Evolutionary conservation across 495 filamentous ascomycete genomes (phyloP).

Genomic region (Parmelia sp.): DNA sequence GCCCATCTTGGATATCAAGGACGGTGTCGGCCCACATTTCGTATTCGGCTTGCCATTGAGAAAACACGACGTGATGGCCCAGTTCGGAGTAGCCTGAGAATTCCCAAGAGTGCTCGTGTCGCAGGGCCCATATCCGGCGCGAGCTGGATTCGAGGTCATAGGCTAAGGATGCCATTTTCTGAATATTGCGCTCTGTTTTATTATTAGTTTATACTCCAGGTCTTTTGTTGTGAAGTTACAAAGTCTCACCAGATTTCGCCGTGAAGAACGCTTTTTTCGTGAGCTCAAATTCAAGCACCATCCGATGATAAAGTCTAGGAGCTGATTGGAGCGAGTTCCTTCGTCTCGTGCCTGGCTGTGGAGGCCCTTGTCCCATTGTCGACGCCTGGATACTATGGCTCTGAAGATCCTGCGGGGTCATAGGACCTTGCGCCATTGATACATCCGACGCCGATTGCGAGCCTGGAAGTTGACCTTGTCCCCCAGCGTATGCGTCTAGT

Average conservation of each 20-base stretch:
- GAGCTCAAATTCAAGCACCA: conserved; percentile 8
- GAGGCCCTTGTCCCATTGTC: background rate
- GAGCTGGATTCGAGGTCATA: conserved; percentile 15
- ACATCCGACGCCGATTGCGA: background rate
- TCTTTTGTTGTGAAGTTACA: too few relatives aligned
- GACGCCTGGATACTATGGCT: background rate
- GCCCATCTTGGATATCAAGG: conserved; percentile 13
- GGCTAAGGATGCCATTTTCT: conserved; percentile 5
- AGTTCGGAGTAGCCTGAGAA: conserved; percentile 13
- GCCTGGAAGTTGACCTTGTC: background rate
- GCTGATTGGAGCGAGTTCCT: conserved; percentile 6
- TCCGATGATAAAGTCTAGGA: conserved; percentile 12
- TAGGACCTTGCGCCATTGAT: background rate
- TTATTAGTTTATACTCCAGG: background rate
- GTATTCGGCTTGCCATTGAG: conserved; percentile 8
- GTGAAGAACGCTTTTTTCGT: background rate
- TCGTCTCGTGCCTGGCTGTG: background rate
- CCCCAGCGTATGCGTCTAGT: background rate
- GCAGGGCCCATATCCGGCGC: conserved; percentile 9
- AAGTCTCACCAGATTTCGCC: background rate
- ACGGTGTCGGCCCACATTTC: conserved; percentile 15
- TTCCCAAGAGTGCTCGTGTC: conserved; percentile 10
- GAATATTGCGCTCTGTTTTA: background rate
- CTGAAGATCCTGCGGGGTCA: background rate
- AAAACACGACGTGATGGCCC: conserved; percentile 3